Conservation (phyloP, 768 basidiomycete species). For the Suillus ampliporus region DNA sequence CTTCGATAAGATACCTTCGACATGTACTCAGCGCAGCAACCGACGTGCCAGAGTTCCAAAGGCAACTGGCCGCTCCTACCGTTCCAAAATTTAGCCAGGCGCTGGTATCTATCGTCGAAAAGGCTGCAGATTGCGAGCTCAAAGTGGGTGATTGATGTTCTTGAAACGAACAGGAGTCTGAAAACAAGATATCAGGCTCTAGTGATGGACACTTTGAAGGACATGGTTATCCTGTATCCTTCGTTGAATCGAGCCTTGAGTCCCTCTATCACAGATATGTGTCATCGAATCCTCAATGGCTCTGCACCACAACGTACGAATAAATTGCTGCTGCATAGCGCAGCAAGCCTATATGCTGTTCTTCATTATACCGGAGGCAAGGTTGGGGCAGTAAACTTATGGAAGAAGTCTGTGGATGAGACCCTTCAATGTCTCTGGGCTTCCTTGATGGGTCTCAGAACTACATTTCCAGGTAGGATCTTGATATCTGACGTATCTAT, state of each 20-base stretch:
- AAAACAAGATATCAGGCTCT: conserved; percentile 42
- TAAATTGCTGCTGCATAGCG: conserved; percentile 46
- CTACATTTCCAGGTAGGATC: conserved; percentile 52
- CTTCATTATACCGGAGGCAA: conserved; percentile 81
- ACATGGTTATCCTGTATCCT: conserved; percentile 70
- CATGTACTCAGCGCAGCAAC: conserved; percentile 64
- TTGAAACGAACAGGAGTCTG: conserved; percentile 1
- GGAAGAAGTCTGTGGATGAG: conserved; percentile 79
- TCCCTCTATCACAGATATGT: conserved; percentile 54
- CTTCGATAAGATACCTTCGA: conserved; percentile 66
- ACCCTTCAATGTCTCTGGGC: conserved; percentile 69
- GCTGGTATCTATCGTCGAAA: conserved; percentile 61
- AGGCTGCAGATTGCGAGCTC: conserved; percentile 52
- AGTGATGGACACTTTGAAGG: conserved; percentile 53
- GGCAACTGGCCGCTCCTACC: conserved; percentile 75
- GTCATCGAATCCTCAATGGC: conserved; percentile 63
- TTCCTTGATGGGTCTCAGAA: conserved; percentile 61
- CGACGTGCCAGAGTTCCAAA: conserved; percentile 78
- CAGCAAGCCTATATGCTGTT: conserved; percentile 62
- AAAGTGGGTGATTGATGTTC: conserved; percentile 46
- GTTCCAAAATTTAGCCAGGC: conserved; percentile 72
- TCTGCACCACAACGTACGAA: conserved; percentile 50
- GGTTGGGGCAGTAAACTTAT: conserved; percentile 69
- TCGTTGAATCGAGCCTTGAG: conserved; percentile 65
- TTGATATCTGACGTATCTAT: background rate